Percentiles rank a stretch among this genome's conserved stretches.
These are phyloP conservation scores for Wickerhamiella allomyrinae DNA, from an alignment of 805 yeast genomes.

Conservation along the genomic window DNA sequence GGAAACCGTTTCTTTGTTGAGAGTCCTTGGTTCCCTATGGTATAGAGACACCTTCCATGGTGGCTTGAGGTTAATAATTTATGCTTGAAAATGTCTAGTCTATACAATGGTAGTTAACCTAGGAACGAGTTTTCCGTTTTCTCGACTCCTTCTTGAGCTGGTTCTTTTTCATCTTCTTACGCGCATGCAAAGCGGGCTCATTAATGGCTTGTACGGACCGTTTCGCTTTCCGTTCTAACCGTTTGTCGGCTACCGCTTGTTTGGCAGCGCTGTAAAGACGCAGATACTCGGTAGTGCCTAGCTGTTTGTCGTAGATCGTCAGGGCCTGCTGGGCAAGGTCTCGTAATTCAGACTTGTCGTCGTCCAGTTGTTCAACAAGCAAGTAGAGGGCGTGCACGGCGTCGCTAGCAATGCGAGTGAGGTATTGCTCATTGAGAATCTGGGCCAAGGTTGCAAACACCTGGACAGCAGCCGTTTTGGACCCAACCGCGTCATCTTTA, in stretches of 20 bases:
- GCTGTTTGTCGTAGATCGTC: slow-evolving; percentile 46
- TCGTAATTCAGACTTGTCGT: slow-evolving; percentile 30
- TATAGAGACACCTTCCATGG: too few species aligned
- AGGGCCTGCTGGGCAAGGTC: slow-evolving; percentile 49
- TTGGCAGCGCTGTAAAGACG: slow-evolving; percentile 48
- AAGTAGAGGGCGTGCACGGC: slow-evolving; percentile 41
- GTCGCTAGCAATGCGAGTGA: slow-evolving; percentile 32
- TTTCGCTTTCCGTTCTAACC: slow-evolving; percentile 63
- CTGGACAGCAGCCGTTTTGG: slow-evolving; percentile 60
- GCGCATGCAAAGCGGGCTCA: slow-evolving; percentile 74
- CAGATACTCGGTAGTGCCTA: slow-evolving; percentile 62
- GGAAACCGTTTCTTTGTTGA: too few species aligned
- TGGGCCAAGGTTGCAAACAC: slow-evolving; percentile 51
- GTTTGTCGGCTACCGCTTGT: slow-evolving; percentile 40
- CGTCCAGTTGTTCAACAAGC: slow-evolving; percentile 27
- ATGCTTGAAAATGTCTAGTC: too few species aligned
- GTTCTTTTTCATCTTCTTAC: slow-evolving; percentile 63
- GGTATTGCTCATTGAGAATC: slow-evolving; percentile 30
- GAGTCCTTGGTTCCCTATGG: too few species aligned
- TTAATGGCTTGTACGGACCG: slow-evolving; percentile 61
- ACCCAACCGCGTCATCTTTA: slow-evolving; percentile 31
- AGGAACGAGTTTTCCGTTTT: slow-evolving; percentile 7
- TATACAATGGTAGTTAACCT: too few species aligned
- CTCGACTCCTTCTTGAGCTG: slow-evolving; percentile 63
- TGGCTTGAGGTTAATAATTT: too few species aligned